phyloP scores from a whole-genome alignment of 331 rosid species.

The Spiraea crenata region DNA sequence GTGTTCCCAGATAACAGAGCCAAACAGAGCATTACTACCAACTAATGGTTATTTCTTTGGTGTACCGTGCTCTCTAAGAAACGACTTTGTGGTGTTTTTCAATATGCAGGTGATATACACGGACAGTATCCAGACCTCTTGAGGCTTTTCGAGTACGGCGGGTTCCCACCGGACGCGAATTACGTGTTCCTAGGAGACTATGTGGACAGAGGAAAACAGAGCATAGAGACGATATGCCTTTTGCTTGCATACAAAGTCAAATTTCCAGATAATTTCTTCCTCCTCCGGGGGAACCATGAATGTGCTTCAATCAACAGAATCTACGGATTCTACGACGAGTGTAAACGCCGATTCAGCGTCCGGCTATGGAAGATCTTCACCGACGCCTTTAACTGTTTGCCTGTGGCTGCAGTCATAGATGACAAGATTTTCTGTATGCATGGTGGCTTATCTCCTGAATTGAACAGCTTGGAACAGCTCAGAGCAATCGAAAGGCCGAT shows the following conservation, averaged over 20 bases:
- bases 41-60: background rate
- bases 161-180: slow-evolving; percentile 73
- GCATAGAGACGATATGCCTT: slow-evolving; percentile 62
- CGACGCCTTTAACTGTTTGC: slow-evolving; percentile 54
- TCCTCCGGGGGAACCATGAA: slow-evolving; percentile 68
- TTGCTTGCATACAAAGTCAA: slow-evolving; percentile 68
- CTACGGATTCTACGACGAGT: slow-evolving; percentile 66
- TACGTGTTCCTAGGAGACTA: slow-evolving; percentile 86
- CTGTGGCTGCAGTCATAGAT: slow-evolving; percentile 59
- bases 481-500: slow-evolving; percentile 49
- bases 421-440: slow-evolving; percentile 70
- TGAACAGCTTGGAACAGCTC: slow-evolving; percentile 42
- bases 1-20: no score
- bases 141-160: slow-evolving; percentile 65
- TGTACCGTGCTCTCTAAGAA: background rate
- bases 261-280: slow-evolving; percentile 65
- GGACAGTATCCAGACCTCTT: slow-evolving; percentile 78
- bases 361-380: slow-evolving; percentile 59
- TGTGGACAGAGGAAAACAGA: slow-evolving; percentile 86
- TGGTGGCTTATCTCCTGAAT: slow-evolving; percentile 66
- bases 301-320: slow-evolving; percentile 61
- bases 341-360: slow-evolving; percentile 63
- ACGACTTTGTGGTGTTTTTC: background rate
- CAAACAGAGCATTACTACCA: background rate
- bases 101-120: slow-evolving; percentile 63